Evolutionary conservation across 805 yeast species (phyloP).

Genomic region (Sungouiozyma intestinalis): DNA sequence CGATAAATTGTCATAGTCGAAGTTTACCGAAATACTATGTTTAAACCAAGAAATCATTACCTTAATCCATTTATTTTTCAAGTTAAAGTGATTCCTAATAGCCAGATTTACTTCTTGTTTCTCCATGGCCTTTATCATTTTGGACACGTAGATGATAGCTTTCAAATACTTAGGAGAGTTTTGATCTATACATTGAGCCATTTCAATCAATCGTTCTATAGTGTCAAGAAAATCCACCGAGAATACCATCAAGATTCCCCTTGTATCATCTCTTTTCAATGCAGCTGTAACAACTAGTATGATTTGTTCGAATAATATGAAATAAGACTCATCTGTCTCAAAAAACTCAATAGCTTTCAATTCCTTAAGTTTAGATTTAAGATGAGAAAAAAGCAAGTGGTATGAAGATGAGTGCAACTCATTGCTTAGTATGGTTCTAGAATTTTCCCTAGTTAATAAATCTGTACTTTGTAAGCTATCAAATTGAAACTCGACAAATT

Average conservation of each 20-base stretch:
- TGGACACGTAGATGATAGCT: slow-evolving; percentile 21
- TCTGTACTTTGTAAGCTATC: slow-evolving; percentile 36
- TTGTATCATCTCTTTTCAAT: slow-evolving; percentile 21
- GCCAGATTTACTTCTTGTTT: slow-evolving; percentile 14
- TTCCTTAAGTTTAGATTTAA: slow-evolving; percentile 29
- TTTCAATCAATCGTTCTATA: slow-evolving; percentile 22
- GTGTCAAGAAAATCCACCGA: slow-evolving; percentile 24
- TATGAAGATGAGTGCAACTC: slow-evolving; percentile 50
- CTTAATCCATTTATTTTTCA: slow-evolving; percentile 40
- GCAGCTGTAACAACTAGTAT: slow-evolving; percentile 34
- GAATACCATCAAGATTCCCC: slow-evolving; percentile 16
- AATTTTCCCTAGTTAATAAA: slow-evolving; percentile 50
- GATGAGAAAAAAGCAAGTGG: slow-evolving; percentile 35
- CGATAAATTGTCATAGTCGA: slow-evolving; percentile 17
- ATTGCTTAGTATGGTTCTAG: slow-evolving; percentile 54
- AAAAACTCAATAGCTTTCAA: slow-evolving; percentile 12
- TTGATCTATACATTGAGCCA: slow-evolving; percentile 12
- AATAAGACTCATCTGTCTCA: slow-evolving; percentile 14
- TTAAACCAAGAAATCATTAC: slow-evolving; percentile 42
- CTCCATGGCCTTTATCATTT: slow-evolving; percentile 18
- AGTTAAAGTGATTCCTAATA: slow-evolving; percentile 34
- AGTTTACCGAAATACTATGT: slow-evolving; percentile 34
- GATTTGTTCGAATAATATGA: slow-evolving; percentile 36
- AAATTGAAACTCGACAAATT: slow-evolving; percentile 40
- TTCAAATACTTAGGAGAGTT: slow-evolving; percentile 14